Evolutionary conservation across 2,329 filamentous ascomycete species (phyloP), one percentile per base, ranked within the genome.

Genomic region (Gaeumannomyces sp.): DNA sequence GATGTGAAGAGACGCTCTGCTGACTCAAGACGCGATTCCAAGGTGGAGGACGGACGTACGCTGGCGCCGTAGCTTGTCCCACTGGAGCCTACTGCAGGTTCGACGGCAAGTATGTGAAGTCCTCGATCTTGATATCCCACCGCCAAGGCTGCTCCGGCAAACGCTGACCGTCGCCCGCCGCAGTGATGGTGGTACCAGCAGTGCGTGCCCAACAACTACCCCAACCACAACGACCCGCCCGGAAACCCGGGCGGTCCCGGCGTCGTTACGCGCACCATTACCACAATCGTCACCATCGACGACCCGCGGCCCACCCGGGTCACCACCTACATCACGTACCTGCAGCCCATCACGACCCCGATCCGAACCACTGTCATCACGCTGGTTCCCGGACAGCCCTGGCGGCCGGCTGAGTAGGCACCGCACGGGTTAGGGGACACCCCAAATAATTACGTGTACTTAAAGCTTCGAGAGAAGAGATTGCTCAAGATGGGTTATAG

Each of bases 161-260:
- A 28, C 29, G 16, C 22, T 60, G 22, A 64, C 64, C 8, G 38
- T 57, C 10, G 3, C 31, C 29, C 14, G 31, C 29, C 33, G 22
- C 56, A 71, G 71, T 57, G 67, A 68, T n/a, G n/a, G 29, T 72
- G 67, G 67, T 72, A 71, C 64, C 66, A 65, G 22, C 71, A 72
- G 56, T 72, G 71, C 56, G 68, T 71, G 13, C 60, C 70, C 16
- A 66, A 65, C 60, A 11, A 50, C 31, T 5, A 59, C 25, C 25
- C 25, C 57, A 29, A 59, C 27, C 25, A 59, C 57, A 59, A 59
- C 57, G 27, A 29, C 13, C 14, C 27, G 25, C 27, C 27, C 59
- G 29, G 29, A 22, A 60, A 60, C 25, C 10, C 28, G 31, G n/a
- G 28, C 50, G 58, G 53, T 38, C 33, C 58, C 25, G 61, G 59